A percentile compares a stretch with the other conserved stretches of the same genome.
These are phyloP conservation scores for Pseudogymnoascus sp. DNA, from an alignment of 2,329 filamentous ascomycete genomes.

Conservation along the genomic window DNA sequence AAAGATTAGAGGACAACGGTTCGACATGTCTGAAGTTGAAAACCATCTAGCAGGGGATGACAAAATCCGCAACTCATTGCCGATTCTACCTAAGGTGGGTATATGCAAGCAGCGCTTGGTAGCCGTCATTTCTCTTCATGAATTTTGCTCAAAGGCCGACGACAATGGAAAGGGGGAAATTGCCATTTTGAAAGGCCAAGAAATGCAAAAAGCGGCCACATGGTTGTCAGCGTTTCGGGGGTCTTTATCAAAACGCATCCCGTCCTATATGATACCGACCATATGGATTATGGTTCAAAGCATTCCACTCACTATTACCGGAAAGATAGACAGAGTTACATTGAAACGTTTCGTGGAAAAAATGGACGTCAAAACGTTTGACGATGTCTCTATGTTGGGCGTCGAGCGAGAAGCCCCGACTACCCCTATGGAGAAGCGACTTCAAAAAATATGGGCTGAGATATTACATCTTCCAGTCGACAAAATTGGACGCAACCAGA, in stretches of 20 bases:
- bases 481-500: conserved; percentile 26
- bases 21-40: conserved; percentile 57
- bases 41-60: not conserved
- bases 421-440: not conserved
- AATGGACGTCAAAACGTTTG: not conserved
- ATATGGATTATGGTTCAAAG: not conserved
- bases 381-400: not conserved
- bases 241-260: not conserved
- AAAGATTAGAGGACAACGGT: conserved; percentile 56
- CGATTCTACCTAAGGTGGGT: not conserved
- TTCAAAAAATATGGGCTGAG: conserved; percentile 6
- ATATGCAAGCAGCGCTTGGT: not conserved
- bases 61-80: not conserved
- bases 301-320: not conserved
- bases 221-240: not conserved
- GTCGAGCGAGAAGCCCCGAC: not conserved
- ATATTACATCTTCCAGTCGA: conserved; percentile 14
- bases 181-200: not conserved
- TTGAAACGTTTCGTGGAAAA: not conserved
- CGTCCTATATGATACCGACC: not conserved
- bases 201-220: not conserved
- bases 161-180: not conserved
- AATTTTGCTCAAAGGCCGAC: not conserved
- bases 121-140: not conserved
- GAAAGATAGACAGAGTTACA: not conserved